Conservation (phyloP, 495 filamentous ascomycete species). For the Bacidia gigantensis region DNA sequence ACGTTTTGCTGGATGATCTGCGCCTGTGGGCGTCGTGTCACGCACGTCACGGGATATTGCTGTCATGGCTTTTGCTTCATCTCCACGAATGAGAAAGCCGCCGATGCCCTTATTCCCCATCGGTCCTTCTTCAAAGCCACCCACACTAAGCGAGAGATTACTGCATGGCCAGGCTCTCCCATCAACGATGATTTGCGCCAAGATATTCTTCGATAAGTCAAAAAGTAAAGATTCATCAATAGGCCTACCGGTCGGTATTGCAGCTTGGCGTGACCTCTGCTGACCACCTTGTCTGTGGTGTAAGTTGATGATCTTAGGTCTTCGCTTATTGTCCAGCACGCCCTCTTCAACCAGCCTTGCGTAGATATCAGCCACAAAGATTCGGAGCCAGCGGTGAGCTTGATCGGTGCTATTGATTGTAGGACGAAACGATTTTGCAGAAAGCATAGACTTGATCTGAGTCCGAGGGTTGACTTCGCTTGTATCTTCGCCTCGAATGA, state of each 20-base stretch:
- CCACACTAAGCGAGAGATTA: constrained; percentile 71
- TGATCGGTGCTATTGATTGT: constrained; percentile 69
- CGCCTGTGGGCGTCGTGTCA: constrained; percentile 16
- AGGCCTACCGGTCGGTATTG: constrained; percentile 62
- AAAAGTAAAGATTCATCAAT: constrained; percentile 64
- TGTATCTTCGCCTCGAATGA: constrained; percentile 69
- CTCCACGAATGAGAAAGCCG: constrained; percentile 66
- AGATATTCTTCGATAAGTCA: constrained; percentile 58
- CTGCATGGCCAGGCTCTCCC: constrained; percentile 75
- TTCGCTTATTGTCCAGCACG: constrained; percentile 72
- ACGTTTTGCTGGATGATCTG: constrained; percentile 34
- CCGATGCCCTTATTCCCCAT: constrained; percentile 74
- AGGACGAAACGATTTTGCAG: constrained; percentile 87
- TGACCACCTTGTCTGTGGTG: constrained; percentile 61
- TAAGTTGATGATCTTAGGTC: constrained; percentile 72
- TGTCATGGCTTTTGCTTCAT: constrained; percentile 46
- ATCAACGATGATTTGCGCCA: constrained; percentile 65
- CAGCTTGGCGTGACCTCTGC: constrained; percentile 54
- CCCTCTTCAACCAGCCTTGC: constrained; percentile 83
- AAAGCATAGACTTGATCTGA: constrained; percentile 96
- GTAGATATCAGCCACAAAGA: constrained; percentile 89
- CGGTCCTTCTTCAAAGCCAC: constrained; percentile 80
- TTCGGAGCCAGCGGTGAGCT: constrained; percentile 72
- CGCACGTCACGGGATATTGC: constrained; percentile 6
- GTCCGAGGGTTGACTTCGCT: constrained; percentile 87